Evolutionary conservation across 495 filamentous ascomycete genomes (phyloP).

Genomic region (Aspergillus egyptiacus): DNA sequence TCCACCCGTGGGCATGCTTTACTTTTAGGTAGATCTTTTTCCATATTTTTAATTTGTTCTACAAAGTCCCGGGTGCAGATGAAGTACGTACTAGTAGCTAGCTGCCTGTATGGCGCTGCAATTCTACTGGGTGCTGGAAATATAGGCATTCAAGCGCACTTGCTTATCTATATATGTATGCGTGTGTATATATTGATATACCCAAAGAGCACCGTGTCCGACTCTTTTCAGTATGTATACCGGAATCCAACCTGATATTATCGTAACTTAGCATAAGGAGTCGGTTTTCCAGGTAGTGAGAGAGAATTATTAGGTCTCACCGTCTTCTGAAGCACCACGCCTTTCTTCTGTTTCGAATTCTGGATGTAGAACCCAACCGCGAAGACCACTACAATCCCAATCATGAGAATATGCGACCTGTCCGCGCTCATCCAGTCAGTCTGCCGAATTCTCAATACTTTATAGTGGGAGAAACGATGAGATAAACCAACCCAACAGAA

Average conservation of each 20-base stretch:
- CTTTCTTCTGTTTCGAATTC: slow-evolving; percentile 47
- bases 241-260: slow-evolving; percentile 36
- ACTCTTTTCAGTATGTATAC: slow-evolving; percentile 53
- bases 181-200: too few species aligned
- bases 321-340: slow-evolving; percentile 50
- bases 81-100: too few species aligned
- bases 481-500: slow-evolving; percentile 51
- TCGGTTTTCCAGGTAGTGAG: too few species aligned
- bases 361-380: slow-evolving; percentile 55
- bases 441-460: not conserved
- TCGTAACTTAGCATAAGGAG: not conserved
- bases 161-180: too few species aligned
- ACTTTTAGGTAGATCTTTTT: too few species aligned
- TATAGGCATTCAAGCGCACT: too few species aligned
- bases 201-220: too few species aligned
- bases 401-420: slow-evolving; percentile 61
- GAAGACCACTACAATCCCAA: slow-evolving; percentile 54
- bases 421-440: not conserved
- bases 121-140: too few species aligned
- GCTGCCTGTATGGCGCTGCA: too few species aligned
- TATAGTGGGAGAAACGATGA: not conserved
- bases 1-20: too few species aligned
- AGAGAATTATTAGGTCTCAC: slow-evolving; percentile 23
- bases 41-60: too few species aligned
- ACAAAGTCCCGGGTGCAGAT: too few species aligned